These are phyloP conservation scores for Erigeron philadelphicus DNA, from an alignment of 140 eudicot species.

Conservation along the genomic window DNA sequence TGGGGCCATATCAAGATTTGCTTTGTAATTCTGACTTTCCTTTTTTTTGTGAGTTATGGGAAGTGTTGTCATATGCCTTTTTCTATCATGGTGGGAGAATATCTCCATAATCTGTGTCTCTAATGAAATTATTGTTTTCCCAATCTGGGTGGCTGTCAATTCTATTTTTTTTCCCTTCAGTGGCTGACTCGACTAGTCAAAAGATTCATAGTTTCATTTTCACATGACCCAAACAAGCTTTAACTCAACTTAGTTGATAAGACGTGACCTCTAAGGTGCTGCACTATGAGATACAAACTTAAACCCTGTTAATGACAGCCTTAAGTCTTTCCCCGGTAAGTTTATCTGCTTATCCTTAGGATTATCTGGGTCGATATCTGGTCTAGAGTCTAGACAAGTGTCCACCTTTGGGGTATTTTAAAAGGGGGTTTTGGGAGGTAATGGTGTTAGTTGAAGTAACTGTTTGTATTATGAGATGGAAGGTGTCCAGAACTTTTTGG, in stretches of 20 bases:
- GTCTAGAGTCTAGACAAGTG: conserved; percentile 15
- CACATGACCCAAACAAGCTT: background rate
- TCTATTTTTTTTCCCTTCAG: background rate
- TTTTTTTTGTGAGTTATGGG: conserved; percentile 26
- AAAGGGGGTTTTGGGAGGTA: conserved; percentile 23
- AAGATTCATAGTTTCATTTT: conserved; percentile 2
- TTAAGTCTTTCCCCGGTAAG: background rate
- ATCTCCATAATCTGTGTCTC: conserved; percentile 24
- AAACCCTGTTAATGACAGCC: background rate
- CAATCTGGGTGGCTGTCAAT: conserved; percentile 21
- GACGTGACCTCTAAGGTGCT: background rate
- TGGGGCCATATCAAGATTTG: conserved; percentile 32
- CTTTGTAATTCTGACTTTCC: conserved; percentile 22
- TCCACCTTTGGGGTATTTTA: conserved; percentile 1
- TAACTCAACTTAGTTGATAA: background rate
- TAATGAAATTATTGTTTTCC: conserved; percentile 14
- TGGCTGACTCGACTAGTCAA: background rate
- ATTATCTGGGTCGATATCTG: conserved; percentile 1
- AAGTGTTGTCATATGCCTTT: conserved; percentile 30
- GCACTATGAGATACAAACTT: background rate
- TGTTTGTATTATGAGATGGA: conserved; percentile 25
- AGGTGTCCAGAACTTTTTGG: conserved; percentile 16
- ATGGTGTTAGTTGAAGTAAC: conserved; percentile 31
- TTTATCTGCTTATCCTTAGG: background rate
- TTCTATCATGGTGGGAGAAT: conserved; percentile 30